Percentiles rank a stretch among this genome's conserved stretches.
These are phyloP conservation scores for Colletotrichum lupini DNA, from an alignment of 2,329 filamentous ascomycete species.

Conservation along the genomic window DNA sequence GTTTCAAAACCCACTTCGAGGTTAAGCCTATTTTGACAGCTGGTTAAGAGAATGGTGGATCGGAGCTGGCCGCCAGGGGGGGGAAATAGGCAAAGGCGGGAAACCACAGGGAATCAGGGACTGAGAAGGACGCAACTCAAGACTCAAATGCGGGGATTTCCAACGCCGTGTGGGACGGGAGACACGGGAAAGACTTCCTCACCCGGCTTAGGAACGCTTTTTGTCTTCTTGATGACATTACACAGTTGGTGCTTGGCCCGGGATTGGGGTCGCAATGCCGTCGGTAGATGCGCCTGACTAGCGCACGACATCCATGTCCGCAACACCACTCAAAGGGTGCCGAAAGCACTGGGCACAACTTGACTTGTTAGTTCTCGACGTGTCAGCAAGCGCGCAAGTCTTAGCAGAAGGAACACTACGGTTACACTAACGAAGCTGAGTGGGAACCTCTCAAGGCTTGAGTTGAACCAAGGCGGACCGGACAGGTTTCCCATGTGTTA, in stretches of 20 bases:
- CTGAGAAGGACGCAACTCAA: not conserved
- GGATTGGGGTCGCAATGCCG: constrained; percentile 19
- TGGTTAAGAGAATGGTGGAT: constrained; percentile 14
- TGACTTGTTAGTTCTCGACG: not conserved
- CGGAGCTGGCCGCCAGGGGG: constrained; percentile 17
- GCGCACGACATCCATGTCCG: constrained; percentile 26
- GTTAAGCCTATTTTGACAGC: constrained; percentile 28
- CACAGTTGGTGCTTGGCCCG: not conserved
- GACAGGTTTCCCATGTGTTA: not conserved
- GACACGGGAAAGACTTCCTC: constrained; percentile 28
- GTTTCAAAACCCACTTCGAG: not conserved
- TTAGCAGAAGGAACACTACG: not conserved
- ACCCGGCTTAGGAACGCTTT: constrained; percentile 6
- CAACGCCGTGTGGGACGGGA: constrained; percentile 1
- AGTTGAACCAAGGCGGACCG: not conserved
- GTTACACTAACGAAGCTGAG: not conserved
- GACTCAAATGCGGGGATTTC: constrained; percentile 13
- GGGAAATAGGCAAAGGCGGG: not conserved
- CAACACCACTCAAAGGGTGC: not conserved
- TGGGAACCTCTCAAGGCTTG: not conserved
- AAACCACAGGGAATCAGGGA: not conserved
- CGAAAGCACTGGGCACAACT: not conserved
- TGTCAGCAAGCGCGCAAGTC: not conserved
- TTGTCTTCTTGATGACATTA: not conserved
- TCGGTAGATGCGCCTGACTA: constrained; percentile 33